These are phyloP conservation scores for Paxillus ammoniavirescens DNA, from an alignment of 768 basidiomycete genomes.

Conservation along the genomic window DNA sequence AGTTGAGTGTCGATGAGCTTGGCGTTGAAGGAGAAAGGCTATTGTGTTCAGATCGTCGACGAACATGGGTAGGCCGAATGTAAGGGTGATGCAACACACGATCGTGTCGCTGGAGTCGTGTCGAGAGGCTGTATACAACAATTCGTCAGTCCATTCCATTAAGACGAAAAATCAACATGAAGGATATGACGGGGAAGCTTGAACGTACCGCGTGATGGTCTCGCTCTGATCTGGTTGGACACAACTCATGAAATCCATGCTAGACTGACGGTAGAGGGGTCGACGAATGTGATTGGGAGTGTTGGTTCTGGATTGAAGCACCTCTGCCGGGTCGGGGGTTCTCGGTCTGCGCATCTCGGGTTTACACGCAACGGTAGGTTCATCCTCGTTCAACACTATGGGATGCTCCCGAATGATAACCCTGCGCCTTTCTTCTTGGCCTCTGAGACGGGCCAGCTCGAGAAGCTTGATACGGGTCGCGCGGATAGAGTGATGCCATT, in stretches of 20 bases:
- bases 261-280: slow-evolving; percentile 75
- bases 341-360: slow-evolving; percentile 9
- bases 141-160: slow-evolving; percentile 6
- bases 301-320: slow-evolving; percentile 48
- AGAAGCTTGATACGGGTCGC: slow-evolving; percentile 82
- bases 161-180: not conserved
- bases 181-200: slow-evolving; percentile 2
- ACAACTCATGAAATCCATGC: slow-evolving; percentile 79
- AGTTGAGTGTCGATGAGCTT: slow-evolving; percentile 62
- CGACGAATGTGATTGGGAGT: slow-evolving; percentile 45
- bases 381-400: slow-evolving; percentile 13
- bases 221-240: slow-evolving; percentile 44
- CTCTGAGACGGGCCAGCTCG: slow-evolving; percentile 68
- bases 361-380: not conserved
- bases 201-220: slow-evolving; percentile 61
- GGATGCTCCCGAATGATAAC: slow-evolving; percentile 48
- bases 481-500: slow-evolving; percentile 83
- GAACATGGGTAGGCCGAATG: slow-evolving; percentile 35
- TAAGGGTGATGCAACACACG: slow-evolving; percentile 65
- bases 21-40: slow-evolving; percentile 49
- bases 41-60: slow-evolving; percentile 22
- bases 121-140: slow-evolving; percentile 51
- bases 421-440: slow-evolving; percentile 49
- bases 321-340: slow-evolving; percentile 35
- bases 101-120: slow-evolving; percentile 64